These are phyloP conservation scores for Phycomyces nitens DNA, from an alignment of 192 early-diverging fungal genomes.

Conservation along the genomic window DNA sequence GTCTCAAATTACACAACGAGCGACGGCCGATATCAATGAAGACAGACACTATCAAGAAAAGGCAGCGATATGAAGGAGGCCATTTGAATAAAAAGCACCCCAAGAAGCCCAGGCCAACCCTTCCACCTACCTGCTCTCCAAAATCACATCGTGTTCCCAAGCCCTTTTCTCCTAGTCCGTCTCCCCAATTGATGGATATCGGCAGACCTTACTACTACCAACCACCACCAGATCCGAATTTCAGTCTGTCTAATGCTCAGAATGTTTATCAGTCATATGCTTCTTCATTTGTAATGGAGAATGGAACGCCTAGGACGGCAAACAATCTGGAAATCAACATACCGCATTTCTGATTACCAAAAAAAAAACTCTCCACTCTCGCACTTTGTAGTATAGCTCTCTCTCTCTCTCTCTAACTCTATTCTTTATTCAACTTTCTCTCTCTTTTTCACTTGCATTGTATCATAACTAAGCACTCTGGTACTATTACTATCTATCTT, in stretches of 20 bases:
- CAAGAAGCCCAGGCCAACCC: background rate
- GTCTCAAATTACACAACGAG: slow-evolving; percentile 48
- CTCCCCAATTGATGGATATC: background rate
- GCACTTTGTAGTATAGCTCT: background rate
- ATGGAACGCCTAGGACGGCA: too few species aligned
- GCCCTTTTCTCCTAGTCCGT: background rate
- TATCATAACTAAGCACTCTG: background rate
- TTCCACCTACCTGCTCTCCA: background rate
- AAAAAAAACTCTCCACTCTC: background rate
- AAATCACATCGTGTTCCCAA: background rate
- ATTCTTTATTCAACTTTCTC: background rate
- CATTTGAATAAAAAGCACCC: background rate
- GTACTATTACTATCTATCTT: background rate
- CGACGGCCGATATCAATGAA: slow-evolving; percentile 51
- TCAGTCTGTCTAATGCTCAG: too few species aligned
- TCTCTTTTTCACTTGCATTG: background rate
- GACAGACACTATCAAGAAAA: slow-evolving; percentile 47
- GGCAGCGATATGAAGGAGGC: slow-evolving; percentile 42
- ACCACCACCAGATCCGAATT: too few species aligned
- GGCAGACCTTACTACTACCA: too few species aligned
- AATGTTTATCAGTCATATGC: too few species aligned
- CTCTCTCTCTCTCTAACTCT: background rate
- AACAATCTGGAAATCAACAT: too few species aligned
- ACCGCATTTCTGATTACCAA: too few species aligned
- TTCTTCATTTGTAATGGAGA: too few species aligned